Conservation (phyloP, 352 stramenopile species). For the Phytophthora vignae region DNA sequence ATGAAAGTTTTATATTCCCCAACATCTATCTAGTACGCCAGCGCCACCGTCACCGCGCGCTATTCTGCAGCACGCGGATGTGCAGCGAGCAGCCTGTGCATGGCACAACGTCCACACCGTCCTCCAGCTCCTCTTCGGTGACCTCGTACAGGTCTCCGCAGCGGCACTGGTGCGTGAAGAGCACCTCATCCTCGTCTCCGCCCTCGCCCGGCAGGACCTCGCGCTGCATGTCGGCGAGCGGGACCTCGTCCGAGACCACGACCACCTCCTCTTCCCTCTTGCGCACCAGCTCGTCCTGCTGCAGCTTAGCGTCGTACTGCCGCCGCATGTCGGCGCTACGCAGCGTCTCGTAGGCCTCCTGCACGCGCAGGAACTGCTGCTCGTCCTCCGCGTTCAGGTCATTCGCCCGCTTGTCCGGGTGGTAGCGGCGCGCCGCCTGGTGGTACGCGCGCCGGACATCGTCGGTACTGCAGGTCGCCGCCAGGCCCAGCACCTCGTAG, state of each 20-base stretch:
- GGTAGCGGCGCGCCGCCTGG: slow-evolving; percentile 56
- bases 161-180: slow-evolving; percentile 70
- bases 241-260: slow-evolving; percentile 76
- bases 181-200: slow-evolving; percentile 51
- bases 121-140: slow-evolving; percentile 61
- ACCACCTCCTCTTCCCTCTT: slow-evolving; percentile 56
- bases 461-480: slow-evolving; percentile 50
- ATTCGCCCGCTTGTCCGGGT: slow-evolving; percentile 69
- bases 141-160: slow-evolving; percentile 84
- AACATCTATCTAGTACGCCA: not conserved
- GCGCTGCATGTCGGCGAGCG: slow-evolving; percentile 51
- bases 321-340: slow-evolving; percentile 47
- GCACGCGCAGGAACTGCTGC: slow-evolving; percentile 60
- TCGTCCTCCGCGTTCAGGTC: slow-evolving; percentile 10
- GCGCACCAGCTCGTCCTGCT: slow-evolving; percentile 39
- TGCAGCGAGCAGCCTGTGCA: slow-evolving; percentile 86
- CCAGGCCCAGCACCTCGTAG: slow-evolving; percentile 69
- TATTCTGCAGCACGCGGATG: slow-evolving; percentile 61
- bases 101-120: slow-evolving; percentile 73
- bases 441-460: slow-evolving; percentile 82
- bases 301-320: slow-evolving; percentile 65
- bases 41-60: not conserved
- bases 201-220: slow-evolving; percentile 41
- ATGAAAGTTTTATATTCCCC: slow-evolving; percentile 40
- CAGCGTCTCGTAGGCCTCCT: slow-evolving; percentile 79